Conservation (phyloP, 169 alveolate genomes). For the Cryptosporidium viatorum region DNA sequence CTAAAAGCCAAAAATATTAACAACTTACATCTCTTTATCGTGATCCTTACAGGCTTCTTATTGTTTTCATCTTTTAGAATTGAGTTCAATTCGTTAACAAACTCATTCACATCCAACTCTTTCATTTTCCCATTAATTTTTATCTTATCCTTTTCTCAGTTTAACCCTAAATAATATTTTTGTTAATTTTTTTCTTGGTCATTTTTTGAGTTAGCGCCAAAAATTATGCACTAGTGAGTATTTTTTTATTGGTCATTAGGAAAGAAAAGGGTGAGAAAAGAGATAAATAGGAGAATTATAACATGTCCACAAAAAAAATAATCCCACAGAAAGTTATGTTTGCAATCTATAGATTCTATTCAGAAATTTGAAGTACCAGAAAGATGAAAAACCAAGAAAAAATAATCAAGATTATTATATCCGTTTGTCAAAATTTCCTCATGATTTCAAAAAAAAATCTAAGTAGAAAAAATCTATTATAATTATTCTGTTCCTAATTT, state of each 20-base stretch:
- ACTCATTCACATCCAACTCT: conserved; percentile 43
- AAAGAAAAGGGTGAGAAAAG: too few species aligned
- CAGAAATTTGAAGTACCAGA: too few species aligned
- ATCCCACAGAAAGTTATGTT: not conserved
- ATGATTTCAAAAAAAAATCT: not conserved
- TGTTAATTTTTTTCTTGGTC: not conserved
- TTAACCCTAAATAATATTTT: not conserved
- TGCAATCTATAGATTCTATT: not conserved
- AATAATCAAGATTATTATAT: not conserved
- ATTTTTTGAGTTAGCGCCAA: not conserved
- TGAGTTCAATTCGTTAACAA: conserved; percentile 31
- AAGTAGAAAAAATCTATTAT: too few species aligned
- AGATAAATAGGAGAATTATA: not conserved
- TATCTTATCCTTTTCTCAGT: not conserved
- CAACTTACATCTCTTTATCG: conserved; percentile 68
- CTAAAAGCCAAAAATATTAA: not conserved
- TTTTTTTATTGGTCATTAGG: not conserved
- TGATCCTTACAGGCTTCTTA: conserved; percentile 25
- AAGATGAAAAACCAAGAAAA: not conserved
- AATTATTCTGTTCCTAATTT: not conserved
- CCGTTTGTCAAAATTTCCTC: too few species aligned
- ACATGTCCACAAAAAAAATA: too few species aligned
- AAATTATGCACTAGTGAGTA: not conserved
- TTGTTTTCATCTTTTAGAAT: conserved; percentile 13
- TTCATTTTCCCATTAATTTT: conserved; percentile 7